Evolutionary conservation across 2,329 filamentous ascomycete genomes (phyloP).

Genomic region (Triangularia verruculosa): DNA sequence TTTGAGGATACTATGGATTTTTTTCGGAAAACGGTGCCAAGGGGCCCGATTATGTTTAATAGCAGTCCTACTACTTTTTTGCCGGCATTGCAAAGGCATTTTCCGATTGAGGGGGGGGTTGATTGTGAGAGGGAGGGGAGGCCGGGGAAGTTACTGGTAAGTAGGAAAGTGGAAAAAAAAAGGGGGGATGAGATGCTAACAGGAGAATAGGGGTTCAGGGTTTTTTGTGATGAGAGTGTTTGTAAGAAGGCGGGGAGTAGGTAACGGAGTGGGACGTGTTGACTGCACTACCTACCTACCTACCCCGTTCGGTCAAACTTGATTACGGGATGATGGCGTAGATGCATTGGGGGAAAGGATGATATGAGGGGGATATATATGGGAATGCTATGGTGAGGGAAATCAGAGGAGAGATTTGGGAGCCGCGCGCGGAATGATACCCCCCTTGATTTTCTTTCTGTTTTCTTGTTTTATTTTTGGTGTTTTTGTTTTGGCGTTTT

Average conservation of each 20-base stretch:
- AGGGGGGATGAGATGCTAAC: neutral
- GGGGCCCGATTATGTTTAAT: neutral
- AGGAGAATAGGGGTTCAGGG: neutral
- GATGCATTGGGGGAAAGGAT: no score
- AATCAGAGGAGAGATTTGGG: no score
- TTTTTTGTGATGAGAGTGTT: neutral
- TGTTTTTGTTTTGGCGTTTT: no score
- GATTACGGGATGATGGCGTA: no score
- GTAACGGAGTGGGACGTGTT: no score
- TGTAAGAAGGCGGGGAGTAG: neutral
- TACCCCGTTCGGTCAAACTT: no score
- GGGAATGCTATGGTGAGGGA: no score
- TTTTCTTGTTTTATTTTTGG: no score
- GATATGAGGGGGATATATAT: no score
- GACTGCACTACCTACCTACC: no score
- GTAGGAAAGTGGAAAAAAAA: neutral
- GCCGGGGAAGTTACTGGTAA: neutral
- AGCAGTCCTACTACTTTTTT: neutral
- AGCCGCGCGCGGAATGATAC: no score
- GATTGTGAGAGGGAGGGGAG: neutral
- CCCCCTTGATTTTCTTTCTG: no score
- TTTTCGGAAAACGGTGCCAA: neutral
- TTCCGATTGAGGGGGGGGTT: neutral
- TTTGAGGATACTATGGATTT: neutral
- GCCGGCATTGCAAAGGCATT: neutral